phyloP scores from a whole-genome alignment of 495 filamentous ascomycete species.

The Ramalina peruviana region DNA sequence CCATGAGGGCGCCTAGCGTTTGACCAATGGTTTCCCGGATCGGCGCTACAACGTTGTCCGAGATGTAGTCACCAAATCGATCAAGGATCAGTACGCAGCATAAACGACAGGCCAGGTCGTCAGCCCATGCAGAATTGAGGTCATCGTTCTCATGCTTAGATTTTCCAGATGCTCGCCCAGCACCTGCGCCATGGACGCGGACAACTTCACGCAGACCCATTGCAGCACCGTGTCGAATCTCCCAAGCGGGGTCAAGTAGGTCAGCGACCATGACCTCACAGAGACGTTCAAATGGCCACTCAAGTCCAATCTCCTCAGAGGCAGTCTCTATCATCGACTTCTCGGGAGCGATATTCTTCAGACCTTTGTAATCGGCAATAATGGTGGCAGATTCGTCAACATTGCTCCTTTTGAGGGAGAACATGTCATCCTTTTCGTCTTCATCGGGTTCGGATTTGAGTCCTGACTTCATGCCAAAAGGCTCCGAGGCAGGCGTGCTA shows the following conservation, averaged over 20 bases:
- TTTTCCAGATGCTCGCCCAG: slow-evolving; percentile 65
- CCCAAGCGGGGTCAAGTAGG: slow-evolving; percentile 88
- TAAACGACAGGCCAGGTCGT: slow-evolving; percentile 83
- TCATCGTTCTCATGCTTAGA: slow-evolving; percentile 57
- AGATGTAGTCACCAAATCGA: slow-evolving; percentile 93
- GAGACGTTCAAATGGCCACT: slow-evolving; percentile 88
- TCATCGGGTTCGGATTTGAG: slow-evolving; percentile 38
- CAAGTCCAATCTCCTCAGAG: slow-evolving; percentile 59
- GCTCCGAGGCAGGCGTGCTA: slow-evolving; percentile 50
- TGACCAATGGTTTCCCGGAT: slow-evolving; percentile 96
- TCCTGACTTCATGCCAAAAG: slow-evolving; percentile 53
- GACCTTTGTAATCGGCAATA: slow-evolving; percentile 88
- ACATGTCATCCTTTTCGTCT: slow-evolving; percentile 55
- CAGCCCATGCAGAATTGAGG: slow-evolving; percentile 72
- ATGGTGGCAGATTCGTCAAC: slow-evolving; percentile 82
- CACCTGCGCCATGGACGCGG: slow-evolving; percentile 79
- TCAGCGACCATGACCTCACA: slow-evolving; percentile 89
- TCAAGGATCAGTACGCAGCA: slow-evolving; percentile 95
- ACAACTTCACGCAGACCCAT: slow-evolving; percentile 90
- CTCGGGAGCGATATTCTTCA: slow-evolving; percentile 37
- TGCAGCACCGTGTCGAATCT: slow-evolving; percentile 91
- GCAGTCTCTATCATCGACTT: slow-evolving; percentile 49
- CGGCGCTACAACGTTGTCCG: slow-evolving; percentile 89
- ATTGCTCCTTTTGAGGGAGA: slow-evolving; percentile 63
- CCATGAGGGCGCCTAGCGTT: slow-evolving; percentile 75